A percentile compares a stretch with the other conserved stretches of the same genome.
Evolutionary conservation across 305 asterid species (phyloP).

Genomic region (Plantago rigida): DNA sequence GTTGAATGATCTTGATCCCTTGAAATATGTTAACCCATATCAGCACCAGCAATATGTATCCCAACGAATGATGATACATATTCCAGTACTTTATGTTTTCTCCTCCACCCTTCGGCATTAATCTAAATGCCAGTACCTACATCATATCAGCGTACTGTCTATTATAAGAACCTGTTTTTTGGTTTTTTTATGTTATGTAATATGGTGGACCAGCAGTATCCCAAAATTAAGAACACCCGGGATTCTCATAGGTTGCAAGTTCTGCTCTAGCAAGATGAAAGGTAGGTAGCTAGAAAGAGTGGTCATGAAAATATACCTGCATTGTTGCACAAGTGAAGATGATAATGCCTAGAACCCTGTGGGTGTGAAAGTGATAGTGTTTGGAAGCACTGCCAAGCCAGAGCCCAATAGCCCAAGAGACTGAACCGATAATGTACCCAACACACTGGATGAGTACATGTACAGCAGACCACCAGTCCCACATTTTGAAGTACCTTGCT

Average conservation of each 20-base stretch:
- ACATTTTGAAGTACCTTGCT: neutral
- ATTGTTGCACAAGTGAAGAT: conserved; percentile 3
- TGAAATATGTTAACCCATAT: conserved; percentile 1
- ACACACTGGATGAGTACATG: neutral
- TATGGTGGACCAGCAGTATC: too few species aligned
- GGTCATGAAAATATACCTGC: neutral
- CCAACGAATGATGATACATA: conserved; percentile 5
- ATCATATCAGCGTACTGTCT: neutral
- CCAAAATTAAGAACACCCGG: too few species aligned
- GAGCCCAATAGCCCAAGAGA: neutral
- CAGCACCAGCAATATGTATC: neutral
- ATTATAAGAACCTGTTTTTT: neutral
- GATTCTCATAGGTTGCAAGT: too few species aligned
- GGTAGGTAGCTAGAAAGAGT: too few species aligned
- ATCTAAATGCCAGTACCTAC: conserved; percentile 1
- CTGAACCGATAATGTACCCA: neutral
- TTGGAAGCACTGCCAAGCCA: conserved; percentile 5
- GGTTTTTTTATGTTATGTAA: too few species aligned
- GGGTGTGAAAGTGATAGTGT: neutral
- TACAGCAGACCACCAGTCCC: neutral
- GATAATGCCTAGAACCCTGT: conserved; percentile 6
- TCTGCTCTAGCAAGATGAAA: too few species aligned
- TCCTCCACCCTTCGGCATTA: neutral
- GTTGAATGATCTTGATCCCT: conserved; percentile 4
- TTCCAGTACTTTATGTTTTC: conserved; percentile 1